phyloP scores from a whole-genome alignment of 2,329 filamentous ascomycete genomes.

The Monosporascus sp. region DNA sequence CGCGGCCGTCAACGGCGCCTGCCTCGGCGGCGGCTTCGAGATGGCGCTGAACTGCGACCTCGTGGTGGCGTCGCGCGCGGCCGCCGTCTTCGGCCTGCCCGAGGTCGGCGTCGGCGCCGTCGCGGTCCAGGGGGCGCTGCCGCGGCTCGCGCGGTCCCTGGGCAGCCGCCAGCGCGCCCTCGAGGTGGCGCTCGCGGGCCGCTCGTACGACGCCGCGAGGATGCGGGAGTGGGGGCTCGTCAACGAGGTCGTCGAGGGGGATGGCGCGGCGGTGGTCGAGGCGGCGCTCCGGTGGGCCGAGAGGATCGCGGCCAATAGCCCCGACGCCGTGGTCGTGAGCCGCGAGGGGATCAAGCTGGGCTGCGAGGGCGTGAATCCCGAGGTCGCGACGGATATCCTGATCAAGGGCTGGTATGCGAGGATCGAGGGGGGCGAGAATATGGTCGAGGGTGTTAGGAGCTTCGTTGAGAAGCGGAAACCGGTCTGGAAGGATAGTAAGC shows the following conservation, averaged over 20 bases:
- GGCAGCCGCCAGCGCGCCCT: constrained; percentile 60
- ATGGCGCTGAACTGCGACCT: constrained; percentile 71
- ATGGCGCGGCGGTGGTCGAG: constrained; percentile 41
- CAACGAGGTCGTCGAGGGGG: constrained; percentile 54
- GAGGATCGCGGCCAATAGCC: constrained; percentile 61
- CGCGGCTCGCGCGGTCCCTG: constrained; percentile 60
- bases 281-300: constrained; percentile 58
- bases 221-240: constrained; percentile 64
- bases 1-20: no score
- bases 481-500: constrained; percentile 60
- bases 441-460: constrained; percentile 67
- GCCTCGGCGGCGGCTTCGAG: constrained; percentile 72
- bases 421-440: constrained; percentile 65
- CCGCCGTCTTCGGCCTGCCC: constrained; percentile 62
- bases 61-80: constrained; percentile 51
- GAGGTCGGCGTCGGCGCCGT: constrained; percentile 69
- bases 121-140: constrained; percentile 65
- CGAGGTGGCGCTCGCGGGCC: constrained; percentile 65
- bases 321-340: constrained; percentile 71
- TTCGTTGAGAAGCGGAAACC: constrained; percentile 74
- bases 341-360: constrained; percentile 66
- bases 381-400: constrained; percentile 55
- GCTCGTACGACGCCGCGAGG: constrained; percentile 53
- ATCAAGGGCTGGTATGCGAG: constrained; percentile 53
- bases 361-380: constrained; percentile 65